phyloP scores from a whole-genome alignment of 192 early-diverging fungal species.

The Backusella australiensis region DNA sequence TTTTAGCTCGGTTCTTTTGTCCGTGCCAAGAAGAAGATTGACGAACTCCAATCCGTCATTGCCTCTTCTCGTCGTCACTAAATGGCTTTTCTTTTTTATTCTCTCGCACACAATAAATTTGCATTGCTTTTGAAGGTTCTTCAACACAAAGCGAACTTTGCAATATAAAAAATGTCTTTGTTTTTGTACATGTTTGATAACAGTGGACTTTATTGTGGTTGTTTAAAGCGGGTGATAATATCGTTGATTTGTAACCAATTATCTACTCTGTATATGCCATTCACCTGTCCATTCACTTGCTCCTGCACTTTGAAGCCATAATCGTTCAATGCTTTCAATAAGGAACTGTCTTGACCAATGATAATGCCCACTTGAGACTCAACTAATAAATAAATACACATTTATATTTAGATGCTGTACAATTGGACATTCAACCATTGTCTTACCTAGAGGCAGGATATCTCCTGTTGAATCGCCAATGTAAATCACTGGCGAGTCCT shows the following conservation, averaged over 20 bases:
- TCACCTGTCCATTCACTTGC: neutral
- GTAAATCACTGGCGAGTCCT: neutral
- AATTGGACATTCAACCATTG: too few species aligned
- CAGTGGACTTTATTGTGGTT: neutral
- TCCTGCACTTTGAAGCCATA: slow-evolving; percentile 2
- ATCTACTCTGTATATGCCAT: slow-evolving; percentile 1
- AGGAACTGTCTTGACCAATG: slow-evolving; percentile 14
- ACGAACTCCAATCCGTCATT: slow-evolving; percentile 93
- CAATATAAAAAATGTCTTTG: neutral
- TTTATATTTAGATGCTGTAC: neutral
- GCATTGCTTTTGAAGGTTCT: neutral
- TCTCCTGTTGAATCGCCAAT: slow-evolving; percentile 27
- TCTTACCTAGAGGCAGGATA: slow-evolving; percentile 15
- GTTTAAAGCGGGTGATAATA: neutral
- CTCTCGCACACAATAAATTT: neutral
- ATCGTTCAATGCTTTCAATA: neutral
- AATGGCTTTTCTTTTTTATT: neutral
- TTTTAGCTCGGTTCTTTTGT: slow-evolving; percentile 88
- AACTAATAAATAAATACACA: neutral
- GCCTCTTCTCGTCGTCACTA: slow-evolving; percentile 84
- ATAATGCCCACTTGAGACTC: slow-evolving; percentile 19
- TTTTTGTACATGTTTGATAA: too few species aligned
- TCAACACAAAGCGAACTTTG: neutral
- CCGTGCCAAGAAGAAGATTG: slow-evolving; percentile 99
- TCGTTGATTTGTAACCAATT: slow-evolving; percentile 9